These are phyloP conservation scores for Fonsecaea erecta DNA, from an alignment of 2,329 filamentous ascomycete genomes.

Conservation along the genomic window DNA sequence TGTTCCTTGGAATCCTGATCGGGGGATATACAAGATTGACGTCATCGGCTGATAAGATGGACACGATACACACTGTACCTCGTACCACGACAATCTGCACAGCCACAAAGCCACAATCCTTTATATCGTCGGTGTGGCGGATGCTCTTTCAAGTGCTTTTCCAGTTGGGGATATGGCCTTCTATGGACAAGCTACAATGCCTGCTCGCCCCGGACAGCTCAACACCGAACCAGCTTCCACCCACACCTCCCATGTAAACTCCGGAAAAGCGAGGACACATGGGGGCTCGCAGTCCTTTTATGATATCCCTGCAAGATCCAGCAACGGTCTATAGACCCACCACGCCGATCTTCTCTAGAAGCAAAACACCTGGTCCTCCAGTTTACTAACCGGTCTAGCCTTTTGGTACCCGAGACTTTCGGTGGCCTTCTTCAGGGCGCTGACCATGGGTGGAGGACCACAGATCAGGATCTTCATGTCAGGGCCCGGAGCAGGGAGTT, in stretches of 20 bases:
- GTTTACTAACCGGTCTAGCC: conserved; percentile 92
- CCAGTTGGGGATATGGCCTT: not conserved
- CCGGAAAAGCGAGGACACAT: not conserved
- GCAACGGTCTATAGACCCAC: not conserved
- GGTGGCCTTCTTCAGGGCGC: conserved; percentile 94
- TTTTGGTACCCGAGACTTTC: conserved; percentile 89
- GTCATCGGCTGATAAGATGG: conserved; percentile 3
- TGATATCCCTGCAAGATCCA: not conserved
- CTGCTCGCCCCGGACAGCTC: not conserved
- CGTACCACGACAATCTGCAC: not conserved
- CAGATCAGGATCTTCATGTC: conserved; percentile 95
- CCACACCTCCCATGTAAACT: not conserved
- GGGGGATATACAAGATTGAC: conserved; percentile 9
- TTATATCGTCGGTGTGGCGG: not conserved
- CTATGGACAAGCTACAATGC: not conserved
- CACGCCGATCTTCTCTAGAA: conserved; percentile 63
- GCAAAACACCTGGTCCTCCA: conserved; percentile 96
- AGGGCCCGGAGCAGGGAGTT: conserved; percentile 75
- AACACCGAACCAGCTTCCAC: not conserved
- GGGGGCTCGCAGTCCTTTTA: not conserved
- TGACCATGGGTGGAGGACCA: conserved; percentile 95
- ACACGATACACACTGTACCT: too few species aligned
- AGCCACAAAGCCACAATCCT: conserved; percentile 6
- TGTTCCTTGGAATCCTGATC: not conserved
- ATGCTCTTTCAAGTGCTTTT: not conserved